Evolutionary conservation across 1,284 basidiomycete species (phyloP).

Genomic region (Boletus smithii): DNA sequence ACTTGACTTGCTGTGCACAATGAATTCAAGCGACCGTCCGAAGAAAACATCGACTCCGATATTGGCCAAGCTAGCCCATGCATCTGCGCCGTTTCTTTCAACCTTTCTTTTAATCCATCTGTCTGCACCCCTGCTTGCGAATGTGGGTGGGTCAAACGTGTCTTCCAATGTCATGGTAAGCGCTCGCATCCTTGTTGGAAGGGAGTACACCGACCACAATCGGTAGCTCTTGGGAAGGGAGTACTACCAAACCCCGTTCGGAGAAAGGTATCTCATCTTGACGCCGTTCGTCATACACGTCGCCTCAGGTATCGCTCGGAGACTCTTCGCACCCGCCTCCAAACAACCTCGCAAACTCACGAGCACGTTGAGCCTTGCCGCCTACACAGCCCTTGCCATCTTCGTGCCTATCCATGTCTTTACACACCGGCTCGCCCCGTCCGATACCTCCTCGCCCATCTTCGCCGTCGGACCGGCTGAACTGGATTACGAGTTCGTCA

Average conservation of each 20-base stretch:
- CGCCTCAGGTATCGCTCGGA: constrained; percentile 52
- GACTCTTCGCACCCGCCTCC: constrained; percentile 42
- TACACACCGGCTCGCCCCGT: constrained; percentile 52
- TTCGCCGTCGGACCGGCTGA: constrained; percentile 62
- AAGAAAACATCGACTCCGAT: constrained; percentile 6
- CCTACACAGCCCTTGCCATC: constrained; percentile 50
- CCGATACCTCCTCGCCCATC: constrained; percentile 44
- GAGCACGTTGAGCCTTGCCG: constrained; percentile 51
- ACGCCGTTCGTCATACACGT: constrained; percentile 59
- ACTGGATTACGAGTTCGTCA: constrained; percentile 73
- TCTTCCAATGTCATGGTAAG: constrained; percentile 68
- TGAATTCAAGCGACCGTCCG: constrained; percentile 2
- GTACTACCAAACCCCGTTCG: constrained; percentile 69
- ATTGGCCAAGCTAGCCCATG: constrained; percentile 50
- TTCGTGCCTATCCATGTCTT: constrained; percentile 63
- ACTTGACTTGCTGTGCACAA: background rate
- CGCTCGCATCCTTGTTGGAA: background rate
- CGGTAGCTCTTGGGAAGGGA: constrained; percentile 71
- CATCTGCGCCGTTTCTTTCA: constrained; percentile 58
- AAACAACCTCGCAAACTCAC: constrained; percentile 40
- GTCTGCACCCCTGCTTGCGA: constrained; percentile 63
- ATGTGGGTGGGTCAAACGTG: constrained; percentile 59
- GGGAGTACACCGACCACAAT: background rate
- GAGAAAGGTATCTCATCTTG: constrained; percentile 61
- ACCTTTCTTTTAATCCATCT: constrained; percentile 67